phyloP scores from a whole-genome alignment of 495 filamentous ascomycete species.

The Choiromyces venosus region DNA sequence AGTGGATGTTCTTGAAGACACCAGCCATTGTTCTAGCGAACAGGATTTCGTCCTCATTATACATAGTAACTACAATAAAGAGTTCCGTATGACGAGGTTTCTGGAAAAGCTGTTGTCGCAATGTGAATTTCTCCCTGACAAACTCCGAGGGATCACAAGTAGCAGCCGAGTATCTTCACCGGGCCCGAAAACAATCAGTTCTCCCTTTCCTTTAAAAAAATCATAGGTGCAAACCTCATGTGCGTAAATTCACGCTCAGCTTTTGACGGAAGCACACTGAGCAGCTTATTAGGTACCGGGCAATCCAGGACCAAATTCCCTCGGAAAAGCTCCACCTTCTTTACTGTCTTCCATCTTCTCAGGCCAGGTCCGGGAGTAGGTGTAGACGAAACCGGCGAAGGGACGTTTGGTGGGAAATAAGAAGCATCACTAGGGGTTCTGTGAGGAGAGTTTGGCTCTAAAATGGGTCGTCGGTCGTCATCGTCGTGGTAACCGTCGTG shows the following conservation, averaged over 20 bases:
- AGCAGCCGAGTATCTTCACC: slow-evolving; percentile 68
- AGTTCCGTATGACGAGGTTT: slow-evolving; percentile 91
- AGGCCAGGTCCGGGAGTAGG: slow-evolving; percentile 62
- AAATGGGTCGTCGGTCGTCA: slow-evolving; percentile 57
- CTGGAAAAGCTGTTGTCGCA: slow-evolving; percentile 89
- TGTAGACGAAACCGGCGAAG: slow-evolving; percentile 40
- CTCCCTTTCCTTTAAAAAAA: not conserved
- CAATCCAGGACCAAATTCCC: slow-evolving; percentile 97
- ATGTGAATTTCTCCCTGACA: slow-evolving; percentile 78
- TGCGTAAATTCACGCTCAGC: slow-evolving; percentile 95
- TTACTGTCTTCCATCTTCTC: slow-evolving; percentile 95
- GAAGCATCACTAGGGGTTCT: slow-evolving; percentile 46
- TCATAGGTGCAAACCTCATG: slow-evolving; percentile 54
- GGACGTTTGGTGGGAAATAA: slow-evolving; percentile 23
- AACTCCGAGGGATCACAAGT: slow-evolving; percentile 93
- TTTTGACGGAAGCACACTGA: slow-evolving; percentile 70
- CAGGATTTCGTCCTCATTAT: slow-evolving; percentile 95
- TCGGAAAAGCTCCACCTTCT: slow-evolving; percentile 92
- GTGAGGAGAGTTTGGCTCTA: slow-evolving; percentile 54
- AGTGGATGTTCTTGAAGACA: slow-evolving; percentile 96
- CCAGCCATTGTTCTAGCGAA: slow-evolving; percentile 96
- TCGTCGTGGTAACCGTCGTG: slow-evolving; percentile 50
- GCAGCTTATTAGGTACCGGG: slow-evolving; percentile 81
- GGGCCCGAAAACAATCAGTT: not conserved
- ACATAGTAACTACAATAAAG: slow-evolving; percentile 98